Conservation (phyloP, 208 protist genomes). For the Acanthamoeba triangularis region DNA sequence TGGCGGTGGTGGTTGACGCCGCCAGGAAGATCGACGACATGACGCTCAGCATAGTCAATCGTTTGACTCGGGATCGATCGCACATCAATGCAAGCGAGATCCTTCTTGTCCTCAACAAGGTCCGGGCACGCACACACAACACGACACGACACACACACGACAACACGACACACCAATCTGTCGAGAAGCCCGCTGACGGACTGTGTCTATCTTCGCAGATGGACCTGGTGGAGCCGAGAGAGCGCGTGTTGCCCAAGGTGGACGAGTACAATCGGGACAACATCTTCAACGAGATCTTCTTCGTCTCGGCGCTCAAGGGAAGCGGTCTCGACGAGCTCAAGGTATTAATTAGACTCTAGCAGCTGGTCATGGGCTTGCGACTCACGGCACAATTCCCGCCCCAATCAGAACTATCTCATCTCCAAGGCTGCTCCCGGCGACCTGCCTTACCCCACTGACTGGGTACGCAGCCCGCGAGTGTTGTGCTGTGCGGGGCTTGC, state of each 20-base stretch:
- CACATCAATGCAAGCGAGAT: background rate
- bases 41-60: background rate
- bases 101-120: slow-evolving; percentile 52
- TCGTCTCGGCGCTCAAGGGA: slow-evolving; percentile 32
- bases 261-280: slow-evolving; percentile 1
- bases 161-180: no score
- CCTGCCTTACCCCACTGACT: background rate
- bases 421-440: background rate
- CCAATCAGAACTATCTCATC: background rate
- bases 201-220: background rate
- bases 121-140: background rate
- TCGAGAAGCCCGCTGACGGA: no score
- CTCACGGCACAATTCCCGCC: background rate
- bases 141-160: background rate
- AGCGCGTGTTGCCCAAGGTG: background rate
- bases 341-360: background rate
- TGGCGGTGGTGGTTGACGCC: background rate
- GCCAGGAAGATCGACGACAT: slow-evolving; percentile 10
- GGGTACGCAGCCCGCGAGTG: background rate
- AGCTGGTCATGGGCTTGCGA: background rate
- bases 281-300: background rate
- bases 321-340: slow-evolving; percentile 31
- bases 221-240: background rate
- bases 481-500: background rate
- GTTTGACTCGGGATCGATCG: background rate